Evolutionary conservation across 2,329 filamentous ascomycete species (phyloP).

Genomic region (Raffaelea albimanens): DNA sequence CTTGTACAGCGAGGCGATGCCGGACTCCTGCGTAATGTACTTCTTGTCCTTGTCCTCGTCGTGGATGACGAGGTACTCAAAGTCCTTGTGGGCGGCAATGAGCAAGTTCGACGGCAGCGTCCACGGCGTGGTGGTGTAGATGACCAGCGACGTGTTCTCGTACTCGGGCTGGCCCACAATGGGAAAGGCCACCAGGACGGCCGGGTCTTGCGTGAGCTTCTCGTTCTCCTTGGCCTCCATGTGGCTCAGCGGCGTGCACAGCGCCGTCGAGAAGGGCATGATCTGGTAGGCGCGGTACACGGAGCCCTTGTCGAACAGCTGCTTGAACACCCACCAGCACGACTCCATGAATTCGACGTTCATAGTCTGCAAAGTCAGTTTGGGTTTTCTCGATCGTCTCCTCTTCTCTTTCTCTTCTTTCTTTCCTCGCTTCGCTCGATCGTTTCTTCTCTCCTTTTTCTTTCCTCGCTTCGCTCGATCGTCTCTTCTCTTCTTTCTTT

Average conservation of each 20-base stretch:
- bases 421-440: neutral
- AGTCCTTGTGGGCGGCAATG: conserved; percentile 64
- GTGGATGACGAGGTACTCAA: conserved; percentile 75
- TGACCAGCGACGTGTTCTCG: conserved; percentile 64
- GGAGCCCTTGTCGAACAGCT: conserved; percentile 78
- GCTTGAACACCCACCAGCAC: conserved; percentile 94
- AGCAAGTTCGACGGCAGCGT: conserved; percentile 70
- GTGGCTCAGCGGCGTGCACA: conserved; percentile 84
- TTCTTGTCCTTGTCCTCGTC: conserved; percentile 76
- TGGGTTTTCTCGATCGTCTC: too few relatives aligned
- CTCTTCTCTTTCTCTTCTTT: neutral
- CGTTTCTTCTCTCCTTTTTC: too few relatives aligned
- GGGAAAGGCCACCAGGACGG: conserved; percentile 81
- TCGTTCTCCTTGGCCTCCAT: conserved; percentile 95
- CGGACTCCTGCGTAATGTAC: conserved; percentile 75
- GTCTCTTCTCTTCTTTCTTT: too few relatives aligned
- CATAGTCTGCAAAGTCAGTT: conserved; percentile 55
- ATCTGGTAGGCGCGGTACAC: conserved; percentile 88
- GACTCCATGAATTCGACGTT: conserved; percentile 93
- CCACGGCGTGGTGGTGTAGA: conserved; percentile 82
- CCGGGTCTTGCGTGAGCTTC: conserved; percentile 84
- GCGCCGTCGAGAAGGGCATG: conserved; percentile 89
- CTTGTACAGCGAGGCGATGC: conserved; percentile 79
- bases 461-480: conserved; percentile 11
- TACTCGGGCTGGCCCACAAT: conserved; percentile 71